Conservation (phyloP, 176 grass and related monocot genomes). For the Rhynchospora breviuscula region DNA sequence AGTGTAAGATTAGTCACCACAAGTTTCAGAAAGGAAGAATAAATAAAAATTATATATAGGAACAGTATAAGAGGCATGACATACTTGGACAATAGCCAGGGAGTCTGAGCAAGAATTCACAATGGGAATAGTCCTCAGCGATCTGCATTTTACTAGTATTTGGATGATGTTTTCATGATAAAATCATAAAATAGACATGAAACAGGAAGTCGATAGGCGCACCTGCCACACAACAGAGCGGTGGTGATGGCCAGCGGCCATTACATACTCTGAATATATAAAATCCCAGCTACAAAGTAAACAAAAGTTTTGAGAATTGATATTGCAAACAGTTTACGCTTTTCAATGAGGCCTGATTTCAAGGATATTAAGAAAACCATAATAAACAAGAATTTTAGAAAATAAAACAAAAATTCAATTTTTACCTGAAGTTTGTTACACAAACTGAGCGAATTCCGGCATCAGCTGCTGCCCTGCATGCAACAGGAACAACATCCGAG, state of each 20-base stretch:
- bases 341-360: background rate
- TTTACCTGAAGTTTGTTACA: constrained; percentile 89
- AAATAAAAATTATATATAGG: constrained; percentile 8
- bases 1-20: constrained; percentile 17
- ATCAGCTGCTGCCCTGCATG: constrained; percentile 79
- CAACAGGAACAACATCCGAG: constrained; percentile 93
- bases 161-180: background rate
- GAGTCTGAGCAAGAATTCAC: constrained; percentile 91
- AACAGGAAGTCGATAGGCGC: background rate
- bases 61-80: constrained; percentile 12
- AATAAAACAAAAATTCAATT: background rate
- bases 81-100: constrained; percentile 96
- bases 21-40: constrained; percentile 5
- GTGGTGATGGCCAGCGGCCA: constrained; percentile 81
- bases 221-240: constrained; percentile 98
- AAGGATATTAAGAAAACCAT: constrained; percentile 13
- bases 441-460: constrained; percentile 93
- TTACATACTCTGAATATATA: constrained; percentile 94
- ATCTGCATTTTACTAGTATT: constrained; percentile 47
- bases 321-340: background rate
- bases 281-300: constrained; percentile 81
- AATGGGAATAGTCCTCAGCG: constrained; percentile 91
- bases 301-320: constrained; percentile 6
- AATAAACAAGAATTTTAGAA: background rate
- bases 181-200: constrained; percentile 1